A percentile compares a stretch with the other conserved stretches of the same genome.
phyloP scores from a whole-genome alignment of 148 eudicot genomes.

The Cornus florida region DNA sequence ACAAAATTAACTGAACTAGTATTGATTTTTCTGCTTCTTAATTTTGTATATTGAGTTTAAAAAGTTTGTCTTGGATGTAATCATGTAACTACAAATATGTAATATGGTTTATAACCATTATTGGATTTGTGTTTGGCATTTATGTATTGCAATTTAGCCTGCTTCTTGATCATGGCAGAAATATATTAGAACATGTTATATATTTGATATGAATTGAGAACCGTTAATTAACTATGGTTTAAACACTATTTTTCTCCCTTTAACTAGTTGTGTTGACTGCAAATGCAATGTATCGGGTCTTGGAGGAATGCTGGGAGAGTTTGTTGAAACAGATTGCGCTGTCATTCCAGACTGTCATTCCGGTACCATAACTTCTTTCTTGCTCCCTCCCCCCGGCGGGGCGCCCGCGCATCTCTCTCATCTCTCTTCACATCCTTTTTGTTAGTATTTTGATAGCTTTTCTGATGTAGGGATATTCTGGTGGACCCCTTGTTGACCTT shows the following conservation, averaged over 20 bases:
- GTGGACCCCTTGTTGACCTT: conserved; percentile 80
- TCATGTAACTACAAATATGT: background rate
- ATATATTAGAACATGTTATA: background rate
- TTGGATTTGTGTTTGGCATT: background rate
- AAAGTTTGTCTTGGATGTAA: background rate
- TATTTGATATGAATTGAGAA: background rate
- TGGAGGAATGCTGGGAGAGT: conserved; percentile 79
- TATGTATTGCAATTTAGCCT: background rate
- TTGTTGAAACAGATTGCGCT: conserved; percentile 78
- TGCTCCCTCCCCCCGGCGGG: too few relatives aligned
- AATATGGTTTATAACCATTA: background rate
- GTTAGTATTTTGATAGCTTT: background rate
- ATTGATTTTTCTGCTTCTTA: background rate
- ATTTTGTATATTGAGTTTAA: background rate
- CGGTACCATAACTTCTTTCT: conserved; percentile 29
- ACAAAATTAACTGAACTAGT: background rate
- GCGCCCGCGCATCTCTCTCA: too few relatives aligned
- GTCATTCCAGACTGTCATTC: conserved; percentile 63
- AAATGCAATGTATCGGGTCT: conserved; percentile 83
- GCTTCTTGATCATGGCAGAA: background rate
- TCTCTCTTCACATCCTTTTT: background rate
- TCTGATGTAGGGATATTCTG: conserved; percentile 69
- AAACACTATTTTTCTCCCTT: background rate
- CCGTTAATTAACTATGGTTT: background rate
- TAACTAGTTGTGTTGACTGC: conserved; percentile 67